These are phyloP conservation scores for Podochytrium sp. DNA, from an alignment of 192 early-diverging fungal genomes.

Conservation along the genomic window DNA sequence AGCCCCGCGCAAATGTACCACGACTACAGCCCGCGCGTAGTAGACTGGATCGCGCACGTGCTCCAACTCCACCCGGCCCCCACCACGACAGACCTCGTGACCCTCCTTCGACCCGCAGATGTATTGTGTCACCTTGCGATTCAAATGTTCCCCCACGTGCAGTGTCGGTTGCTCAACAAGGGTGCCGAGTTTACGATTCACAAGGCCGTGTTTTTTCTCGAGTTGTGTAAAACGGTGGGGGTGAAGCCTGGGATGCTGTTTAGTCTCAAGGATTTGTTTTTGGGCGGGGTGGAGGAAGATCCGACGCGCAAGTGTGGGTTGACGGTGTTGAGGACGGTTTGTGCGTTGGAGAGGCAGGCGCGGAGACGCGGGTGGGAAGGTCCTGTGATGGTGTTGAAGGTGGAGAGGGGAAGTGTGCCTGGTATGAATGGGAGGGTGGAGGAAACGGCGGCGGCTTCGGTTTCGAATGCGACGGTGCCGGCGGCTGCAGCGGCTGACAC, in stretches of 20 bases:
- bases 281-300: constrained; percentile 35
- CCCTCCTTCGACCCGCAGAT: constrained; percentile 48
- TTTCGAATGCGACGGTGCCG: not conserved
- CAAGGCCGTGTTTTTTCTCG: constrained; percentile 60
- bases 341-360: constrained; percentile 54
- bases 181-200: constrained; percentile 56
- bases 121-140: constrained; percentile 47
- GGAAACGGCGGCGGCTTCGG: not conserved
- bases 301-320: constrained; percentile 40
- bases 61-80: constrained; percentile 1
- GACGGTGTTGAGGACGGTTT: constrained; percentile 47
- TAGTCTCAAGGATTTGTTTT: constrained; percentile 45
- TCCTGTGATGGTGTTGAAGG: constrained; percentile 42
- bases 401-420: constrained; percentile 16
- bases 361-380: constrained; percentile 51
- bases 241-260: constrained; percentile 50
- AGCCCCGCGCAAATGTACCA: constrained; percentile 40
- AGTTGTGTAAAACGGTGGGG: constrained; percentile 55
- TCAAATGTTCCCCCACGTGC: constrained; percentile 48
- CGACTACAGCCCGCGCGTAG: constrained; percentile 48
- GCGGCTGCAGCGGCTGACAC: not conserved
- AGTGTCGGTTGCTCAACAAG: constrained; percentile 52
- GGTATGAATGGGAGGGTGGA: not conserved
- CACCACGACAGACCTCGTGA: constrained; percentile 27
- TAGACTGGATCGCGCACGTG: constrained; percentile 42